Base-by-base conservation (phyloP, 352 stramenopile species). In the Phytophthora europaea region DNA sequence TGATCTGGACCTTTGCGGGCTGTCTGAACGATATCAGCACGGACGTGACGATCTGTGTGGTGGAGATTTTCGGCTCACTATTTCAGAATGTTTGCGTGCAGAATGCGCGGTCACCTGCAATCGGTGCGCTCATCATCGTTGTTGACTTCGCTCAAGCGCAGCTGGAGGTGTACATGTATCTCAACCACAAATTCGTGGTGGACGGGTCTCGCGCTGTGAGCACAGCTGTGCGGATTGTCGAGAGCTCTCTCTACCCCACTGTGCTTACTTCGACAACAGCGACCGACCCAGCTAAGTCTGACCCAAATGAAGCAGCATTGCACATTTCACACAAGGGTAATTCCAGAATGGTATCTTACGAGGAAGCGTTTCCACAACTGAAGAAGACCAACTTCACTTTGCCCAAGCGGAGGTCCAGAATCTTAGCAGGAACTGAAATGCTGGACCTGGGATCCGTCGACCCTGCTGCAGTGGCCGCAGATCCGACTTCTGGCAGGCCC, bases 71-170 rank as follows among this genome's bases (percentile, higher is more conserved):
- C 7, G 70, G 74, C 4, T 72, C 70, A 9, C 56, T 81, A 15
- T 81, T 76, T 33, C 61, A 76, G n/a, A 81, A 76, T 31, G 63
- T 72, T 20, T 79, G 61, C 34, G 26, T 79, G n/a, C 67, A 80
- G 36, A 73, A 61, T 10, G 58, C 70, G 38, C 64, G 70, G 5
- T 69, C 64, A 4, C 65, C 58, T 7, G 45, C 9, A n/a, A 51
- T 73, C n/a, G 20, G 54, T 9, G 64, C 12, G 13, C 31, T 73
- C 12, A 65, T 73, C 34, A 62, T 76, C 43, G 6, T 55, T 12
- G 64, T 73, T 10, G 70, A 73, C 18, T 26, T 70, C n/a, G 23
- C 26, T n/a, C 70, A 77, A 38, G 52, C 60, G 0, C 15, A 73
- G 2, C 0, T 77, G 8, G 70, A 73, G 36, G 61, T 62, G 16